Evolutionary conservation across 768 basidiomycete species (phyloP).

Genomic region (Leccinellum albellum): DNA sequence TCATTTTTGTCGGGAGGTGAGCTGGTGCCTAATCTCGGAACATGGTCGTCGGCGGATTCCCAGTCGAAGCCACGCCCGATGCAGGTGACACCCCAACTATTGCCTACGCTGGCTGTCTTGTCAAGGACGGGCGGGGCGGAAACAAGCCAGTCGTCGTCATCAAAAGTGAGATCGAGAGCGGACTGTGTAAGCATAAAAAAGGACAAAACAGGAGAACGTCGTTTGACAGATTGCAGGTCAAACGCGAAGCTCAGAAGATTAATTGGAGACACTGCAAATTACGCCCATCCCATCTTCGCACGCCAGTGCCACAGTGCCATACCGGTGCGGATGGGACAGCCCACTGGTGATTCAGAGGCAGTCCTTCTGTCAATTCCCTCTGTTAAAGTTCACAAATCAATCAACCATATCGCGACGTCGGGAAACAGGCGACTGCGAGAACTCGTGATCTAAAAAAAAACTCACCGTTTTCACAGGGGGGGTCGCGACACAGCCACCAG

Average conservation of each 20-base stretch:
- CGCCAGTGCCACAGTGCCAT: neutral
- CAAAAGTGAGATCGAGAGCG: slow-evolving; percentile 58
- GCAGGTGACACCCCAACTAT: slow-evolving; percentile 83
- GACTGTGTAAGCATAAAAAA: slow-evolving; percentile 56
- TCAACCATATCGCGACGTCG: neutral
- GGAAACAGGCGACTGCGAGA: neutral
- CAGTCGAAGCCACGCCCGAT: slow-evolving; percentile 82
- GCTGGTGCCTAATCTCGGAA: slow-evolving; percentile 1
- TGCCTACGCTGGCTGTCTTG: slow-evolving; percentile 62
- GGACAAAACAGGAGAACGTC: neutral
- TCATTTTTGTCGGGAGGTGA: slow-evolving; percentile 8
- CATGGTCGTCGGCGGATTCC: slow-evolving; percentile 43
- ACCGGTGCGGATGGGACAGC: neutral
- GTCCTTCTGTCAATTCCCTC: neutral
- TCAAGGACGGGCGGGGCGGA: slow-evolving; percentile 50
- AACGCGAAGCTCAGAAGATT: neutral
- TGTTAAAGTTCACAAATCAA: neutral
- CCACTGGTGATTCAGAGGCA: neutral
- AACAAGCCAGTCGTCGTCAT: slow-evolving; percentile 67
- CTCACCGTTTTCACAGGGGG: neutral
- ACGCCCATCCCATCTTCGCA: slow-evolving; percentile 13
- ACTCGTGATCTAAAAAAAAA: neutral
- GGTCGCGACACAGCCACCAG: slow-evolving; percentile 19
- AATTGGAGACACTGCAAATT: slow-evolving; percentile 2
- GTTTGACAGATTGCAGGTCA: neutral